These are phyloP conservation scores for Rhododendron williamsianum DNA, from an alignment of 148 eudicot species.

Conservation along the genomic window DNA sequence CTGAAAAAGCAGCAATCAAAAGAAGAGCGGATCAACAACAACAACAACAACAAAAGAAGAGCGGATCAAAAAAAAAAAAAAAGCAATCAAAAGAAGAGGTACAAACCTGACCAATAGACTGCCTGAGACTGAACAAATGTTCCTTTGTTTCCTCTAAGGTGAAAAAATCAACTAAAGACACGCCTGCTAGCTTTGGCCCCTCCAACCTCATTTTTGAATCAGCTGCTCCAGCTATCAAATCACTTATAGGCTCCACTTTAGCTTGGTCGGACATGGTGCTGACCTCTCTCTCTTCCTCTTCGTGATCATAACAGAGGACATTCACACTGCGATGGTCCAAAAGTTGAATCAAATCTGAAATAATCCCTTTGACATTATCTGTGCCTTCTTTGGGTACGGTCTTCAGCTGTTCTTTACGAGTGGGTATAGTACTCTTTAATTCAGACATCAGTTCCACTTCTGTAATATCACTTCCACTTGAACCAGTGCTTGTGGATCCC, in stretches of 20 bases:
- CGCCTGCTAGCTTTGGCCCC: conserved; percentile 42
- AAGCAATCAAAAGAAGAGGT: background rate
- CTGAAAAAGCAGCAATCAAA: background rate
- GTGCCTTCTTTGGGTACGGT: background rate
- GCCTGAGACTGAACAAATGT: conserved; percentile 57
- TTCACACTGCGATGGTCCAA: conserved; percentile 20
- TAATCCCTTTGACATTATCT: conserved; percentile 15
- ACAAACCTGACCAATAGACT: conserved; percentile 47
- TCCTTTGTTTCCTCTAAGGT: conserved; percentile 49
- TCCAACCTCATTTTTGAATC: conserved; percentile 22
- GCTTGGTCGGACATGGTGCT: conserved; percentile 17
- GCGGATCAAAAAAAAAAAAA: background rate
- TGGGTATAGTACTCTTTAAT: conserved; percentile 2
- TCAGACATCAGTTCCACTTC: conserved; percentile 16
- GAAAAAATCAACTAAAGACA: conserved; percentile 64
- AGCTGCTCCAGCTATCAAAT: conserved; percentile 17
- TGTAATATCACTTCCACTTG: conserved; percentile 17
- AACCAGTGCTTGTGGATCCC: conserved; percentile 9
- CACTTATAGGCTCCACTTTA: conserved; percentile 20
- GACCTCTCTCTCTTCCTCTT: conserved; percentile 20
- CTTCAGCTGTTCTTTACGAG: background rate
- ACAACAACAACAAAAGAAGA: background rate
- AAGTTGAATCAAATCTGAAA: conserved; percentile 8
- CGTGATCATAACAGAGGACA: conserved; percentile 21
- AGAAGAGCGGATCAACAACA: background rate